Percentiles rank a stretch among this genome's conserved stretches.
phyloP scores from a whole-genome alignment of 2,329 filamentous ascomycete genomes.

The Aschersonia sp. region DNA sequence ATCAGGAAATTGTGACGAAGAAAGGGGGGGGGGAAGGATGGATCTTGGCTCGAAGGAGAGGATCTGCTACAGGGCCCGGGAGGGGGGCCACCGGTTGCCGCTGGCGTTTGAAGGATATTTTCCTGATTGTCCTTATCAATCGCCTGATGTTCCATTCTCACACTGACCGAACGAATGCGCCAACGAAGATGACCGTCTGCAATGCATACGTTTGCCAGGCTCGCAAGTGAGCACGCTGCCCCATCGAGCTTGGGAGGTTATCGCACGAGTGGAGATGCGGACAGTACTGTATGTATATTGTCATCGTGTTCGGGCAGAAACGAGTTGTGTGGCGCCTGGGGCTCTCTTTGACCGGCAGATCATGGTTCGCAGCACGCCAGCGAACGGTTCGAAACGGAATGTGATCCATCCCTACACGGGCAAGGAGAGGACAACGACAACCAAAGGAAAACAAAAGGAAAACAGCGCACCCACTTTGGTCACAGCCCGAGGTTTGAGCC shows the following conservation, averaged over 20 bases:
- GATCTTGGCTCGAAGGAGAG: background rate
- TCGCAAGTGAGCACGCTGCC: no score
- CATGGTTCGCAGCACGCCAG: constrained; percentile 6
- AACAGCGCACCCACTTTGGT: constrained; percentile 1
- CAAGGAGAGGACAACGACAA: background rate
- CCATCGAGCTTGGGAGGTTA: no score
- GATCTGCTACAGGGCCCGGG: background rate
- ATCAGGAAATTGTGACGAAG: background rate
- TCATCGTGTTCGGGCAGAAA: background rate
- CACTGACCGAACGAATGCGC: background rate
- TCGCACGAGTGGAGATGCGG: no score
- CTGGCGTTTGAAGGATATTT: no score
- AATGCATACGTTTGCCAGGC: no score
- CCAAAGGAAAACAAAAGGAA: background rate
- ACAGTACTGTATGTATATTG: no score
- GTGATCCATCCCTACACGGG: constrained; percentile 4
- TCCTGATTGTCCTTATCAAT: no score
- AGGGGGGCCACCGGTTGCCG: no score
- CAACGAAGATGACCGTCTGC: background rate
- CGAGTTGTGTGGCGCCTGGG: background rate
- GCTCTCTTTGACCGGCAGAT: constrained; percentile 5
- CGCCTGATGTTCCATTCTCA: no score
- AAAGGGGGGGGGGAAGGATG: background rate
- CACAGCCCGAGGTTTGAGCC: constrained; percentile 1
- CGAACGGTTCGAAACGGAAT: constrained; percentile 4